These are phyloP conservation scores for Pseudogymnoascus sp. DNA, from an alignment of 2,329 filamentous ascomycete genomes.

Conservation along the genomic window DNA sequence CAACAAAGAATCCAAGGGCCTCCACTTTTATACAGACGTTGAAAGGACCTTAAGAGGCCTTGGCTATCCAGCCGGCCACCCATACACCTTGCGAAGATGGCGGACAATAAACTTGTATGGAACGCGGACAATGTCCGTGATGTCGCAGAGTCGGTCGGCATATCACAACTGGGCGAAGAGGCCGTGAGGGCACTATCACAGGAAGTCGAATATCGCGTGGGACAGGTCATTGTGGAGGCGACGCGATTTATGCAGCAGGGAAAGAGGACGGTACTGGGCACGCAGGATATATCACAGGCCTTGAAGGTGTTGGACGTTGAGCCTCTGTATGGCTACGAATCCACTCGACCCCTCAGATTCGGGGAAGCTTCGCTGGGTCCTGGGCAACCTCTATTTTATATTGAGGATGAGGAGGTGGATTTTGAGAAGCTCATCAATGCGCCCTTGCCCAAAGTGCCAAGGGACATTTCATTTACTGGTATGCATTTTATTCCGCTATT, in stretches of 20 bases:
- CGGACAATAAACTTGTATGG: conserved; percentile 57
- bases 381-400: conserved; percentile 90
- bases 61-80: not conserved
- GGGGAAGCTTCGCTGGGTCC: conserved; percentile 90
- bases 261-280: conserved; percentile 76
- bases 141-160: conserved; percentile 91
- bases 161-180: conserved; percentile 72
- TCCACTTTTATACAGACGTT: not conserved
- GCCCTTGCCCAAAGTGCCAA: conserved; percentile 84
- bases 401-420: conserved; percentile 97
- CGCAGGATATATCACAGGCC: conserved; percentile 82
- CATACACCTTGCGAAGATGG: conserved; percentile 12
- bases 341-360: conserved; percentile 77
- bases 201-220: conserved; percentile 91
- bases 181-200: conserved; percentile 80
- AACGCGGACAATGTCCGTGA: conserved; percentile 94
- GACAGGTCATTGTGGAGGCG: conserved; percentile 87
- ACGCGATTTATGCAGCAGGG: conserved; percentile 93
- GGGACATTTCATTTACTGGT: conserved; percentile 90
- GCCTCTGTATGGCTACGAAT: conserved; percentile 93
- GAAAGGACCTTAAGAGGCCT: not conserved
- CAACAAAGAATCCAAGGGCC: not conserved
- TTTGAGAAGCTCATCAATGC: conserved; percentile 99
- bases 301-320: conserved; percentile 84
- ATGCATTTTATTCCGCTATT: conserved; percentile 24